Base-by-base conservation (phyloP, 441 rosid genomes). In the Eutrema salsugineum region DNA sequence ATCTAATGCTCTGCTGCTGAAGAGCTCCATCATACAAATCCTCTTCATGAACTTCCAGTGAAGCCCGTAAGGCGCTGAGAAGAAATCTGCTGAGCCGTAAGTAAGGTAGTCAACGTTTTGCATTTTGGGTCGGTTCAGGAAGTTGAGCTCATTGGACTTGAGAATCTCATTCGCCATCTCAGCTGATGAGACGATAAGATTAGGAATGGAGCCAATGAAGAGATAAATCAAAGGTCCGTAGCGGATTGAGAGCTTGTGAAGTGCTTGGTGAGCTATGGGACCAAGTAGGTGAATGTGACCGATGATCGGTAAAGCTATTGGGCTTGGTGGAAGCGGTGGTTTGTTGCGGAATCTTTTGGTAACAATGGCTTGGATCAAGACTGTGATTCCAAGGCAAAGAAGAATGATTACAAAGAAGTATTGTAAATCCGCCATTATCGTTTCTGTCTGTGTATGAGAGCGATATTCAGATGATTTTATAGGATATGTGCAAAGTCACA, bases 41-140 rank as follows among this genome's bases (percentile, higher is more conserved):
- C 82, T 88, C 82, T 86, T 89, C 89, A 87, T 85, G 84, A 86
- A 88, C 79, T 83, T 89, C 94, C 94, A 91, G 40, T 79, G 71
- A 0, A 82, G 70, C 1, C 96, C 97, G 5, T 85, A 88, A 15
- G 84, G 85, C 8, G 80, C 86, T 27, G 81, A 79, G 30, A 88
- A 80, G 53, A 91, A 86, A 76, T 86, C 96, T 1, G 93, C 65
- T 0, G 91, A 83, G 49, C 87, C 89, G 66, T 89, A 91, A 8
- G 93, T 86, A 32, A 89, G 86, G 81, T 82, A 91, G 63, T 91
- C 87, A 30, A 85, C 75, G 49, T 83, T 84, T 42, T 77, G 77
- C 39, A 74, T 51, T 56, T 74, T 82, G 4, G 91, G 95, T 1
- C 90, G 85, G 84, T 83, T 81, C 42, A 85, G 6, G 81, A 87